A percentile compares a stretch with the other conserved stretches of the same genome.
phyloP scores from a whole-genome alignment of 2,329 filamentous ascomycete species.

The Lecanoromycetidae sp. region DNA sequence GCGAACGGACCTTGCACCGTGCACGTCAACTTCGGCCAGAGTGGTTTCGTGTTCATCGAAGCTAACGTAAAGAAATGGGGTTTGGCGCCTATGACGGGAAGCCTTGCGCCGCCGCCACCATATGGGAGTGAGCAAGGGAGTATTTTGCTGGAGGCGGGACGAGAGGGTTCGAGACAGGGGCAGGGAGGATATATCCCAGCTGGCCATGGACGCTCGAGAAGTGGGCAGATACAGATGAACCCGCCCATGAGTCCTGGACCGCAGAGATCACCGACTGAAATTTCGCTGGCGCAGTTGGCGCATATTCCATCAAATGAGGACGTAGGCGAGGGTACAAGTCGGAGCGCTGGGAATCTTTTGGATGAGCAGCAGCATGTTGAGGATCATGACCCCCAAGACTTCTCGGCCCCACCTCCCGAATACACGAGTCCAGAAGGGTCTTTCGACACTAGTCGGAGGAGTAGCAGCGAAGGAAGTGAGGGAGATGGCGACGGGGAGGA shows the following conservation, averaged over 20 bases:
- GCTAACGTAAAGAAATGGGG: constrained; percentile 99
- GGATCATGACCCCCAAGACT: constrained; percentile 36
- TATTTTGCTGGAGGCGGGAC: constrained; percentile 80
- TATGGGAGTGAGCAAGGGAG: constrained; percentile 96
- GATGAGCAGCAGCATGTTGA: constrained; percentile 20
- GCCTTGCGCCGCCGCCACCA: constrained; percentile 83
- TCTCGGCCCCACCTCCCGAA: constrained; percentile 55
- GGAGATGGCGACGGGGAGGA: constrained; percentile 42
- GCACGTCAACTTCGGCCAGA: constrained; percentile 95
- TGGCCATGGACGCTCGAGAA: constrained; percentile 62
- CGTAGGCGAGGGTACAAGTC: constrained; percentile 59
- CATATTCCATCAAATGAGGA: constrained; percentile 56
- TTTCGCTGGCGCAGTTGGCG: constrained; percentile 78
- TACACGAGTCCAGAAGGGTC: constrained; percentile 56
- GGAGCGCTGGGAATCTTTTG: constrained; percentile 25
- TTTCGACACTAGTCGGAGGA: constrained; percentile 43
- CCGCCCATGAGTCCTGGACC: constrained; percentile 78
- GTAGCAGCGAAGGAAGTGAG: constrained; percentile 48
- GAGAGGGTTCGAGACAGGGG: constrained; percentile 35
- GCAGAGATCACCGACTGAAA: constrained; percentile 83
- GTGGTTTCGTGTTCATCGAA: constrained; percentile 97
- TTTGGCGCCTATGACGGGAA: constrained; percentile 87
- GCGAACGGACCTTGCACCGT: constrained; percentile 86
- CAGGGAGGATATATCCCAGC: constrained; percentile 34
- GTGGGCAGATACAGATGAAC: constrained; percentile 62